A percentile compares a stretch with the other conserved stretches of the same genome.
Evolutionary conservation across 768 basidiomycete species (phyloP).

Genomic region (Tremella fuciformis): DNA sequence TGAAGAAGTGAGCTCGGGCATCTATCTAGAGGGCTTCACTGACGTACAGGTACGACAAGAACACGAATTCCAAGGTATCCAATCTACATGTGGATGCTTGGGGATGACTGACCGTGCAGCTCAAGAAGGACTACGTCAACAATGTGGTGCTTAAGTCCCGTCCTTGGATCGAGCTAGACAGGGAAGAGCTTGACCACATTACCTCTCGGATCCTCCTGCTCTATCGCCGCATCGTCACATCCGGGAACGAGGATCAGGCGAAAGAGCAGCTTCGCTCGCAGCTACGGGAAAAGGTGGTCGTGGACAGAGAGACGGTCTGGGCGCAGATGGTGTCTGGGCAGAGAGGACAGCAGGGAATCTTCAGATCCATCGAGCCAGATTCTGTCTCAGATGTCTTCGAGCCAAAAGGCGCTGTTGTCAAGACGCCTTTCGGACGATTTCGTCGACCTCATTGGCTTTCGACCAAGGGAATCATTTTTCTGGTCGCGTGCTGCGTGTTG

Average conservation of each 20-base stretch:
- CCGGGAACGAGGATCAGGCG: slow-evolving; percentile 66
- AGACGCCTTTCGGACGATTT: slow-evolving; percentile 67
- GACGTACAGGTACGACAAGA: slow-evolving; percentile 81
- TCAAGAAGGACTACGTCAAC: slow-evolving; percentile 75
- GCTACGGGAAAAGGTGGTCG: slow-evolving; percentile 81
- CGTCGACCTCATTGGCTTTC: slow-evolving; percentile 58
- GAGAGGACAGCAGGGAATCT: slow-evolving; percentile 57
- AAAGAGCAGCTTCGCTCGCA: slow-evolving; percentile 78
- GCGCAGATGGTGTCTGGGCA: slow-evolving; percentile 61
- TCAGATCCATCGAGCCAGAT: slow-evolving; percentile 52
- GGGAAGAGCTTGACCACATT: slow-evolving; percentile 62
- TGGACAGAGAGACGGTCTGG: slow-evolving; percentile 98
- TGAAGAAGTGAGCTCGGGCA: slow-evolving; percentile 71
- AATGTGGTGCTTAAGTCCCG: slow-evolving; percentile 63
- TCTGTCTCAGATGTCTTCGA: slow-evolving; percentile 55
- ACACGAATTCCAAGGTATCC: slow-evolving; percentile 58
- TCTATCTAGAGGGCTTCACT: slow-evolving; percentile 1
- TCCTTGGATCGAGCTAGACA: slow-evolving; percentile 68
- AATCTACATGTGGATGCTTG: not conserved
- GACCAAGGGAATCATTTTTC: slow-evolving; percentile 61
- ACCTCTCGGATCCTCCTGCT: slow-evolving; percentile 64
- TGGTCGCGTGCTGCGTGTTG: slow-evolving; percentile 63
- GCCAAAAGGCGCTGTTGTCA: slow-evolving; percentile 53
- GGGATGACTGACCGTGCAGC: slow-evolving; percentile 55
- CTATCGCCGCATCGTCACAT: slow-evolving; percentile 81